These are phyloP conservation scores for Tilletia walkeri DNA, from an alignment of 1,284 basidiomycete species.

Conservation along the genomic window DNA sequence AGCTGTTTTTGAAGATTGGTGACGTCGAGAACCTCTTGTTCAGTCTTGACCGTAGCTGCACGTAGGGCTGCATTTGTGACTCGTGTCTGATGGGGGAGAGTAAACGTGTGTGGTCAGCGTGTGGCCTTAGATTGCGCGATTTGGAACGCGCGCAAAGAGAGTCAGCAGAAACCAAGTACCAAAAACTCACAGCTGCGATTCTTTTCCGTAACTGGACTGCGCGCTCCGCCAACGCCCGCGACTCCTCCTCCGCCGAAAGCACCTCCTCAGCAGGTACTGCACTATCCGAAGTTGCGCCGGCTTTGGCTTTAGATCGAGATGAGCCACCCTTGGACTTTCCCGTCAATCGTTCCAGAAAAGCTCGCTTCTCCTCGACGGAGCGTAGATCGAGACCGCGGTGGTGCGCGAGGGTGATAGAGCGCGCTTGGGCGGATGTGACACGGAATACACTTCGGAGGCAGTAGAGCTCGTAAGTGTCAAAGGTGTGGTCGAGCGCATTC, in stretches of 20 bases:
- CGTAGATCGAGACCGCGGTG: conserved; percentile 52
- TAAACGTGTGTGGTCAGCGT: too few species aligned
- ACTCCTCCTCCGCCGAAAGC: background rate
- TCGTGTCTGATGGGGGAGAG: background rate
- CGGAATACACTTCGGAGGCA: conserved; percentile 50
- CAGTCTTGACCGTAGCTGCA: background rate
- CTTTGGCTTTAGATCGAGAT: background rate
- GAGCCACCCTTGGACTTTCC: conserved; percentile 8
- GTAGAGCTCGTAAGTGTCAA: conserved; percentile 53
- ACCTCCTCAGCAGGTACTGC: background rate
- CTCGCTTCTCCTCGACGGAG: conserved; percentile 16
- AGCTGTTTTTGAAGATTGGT: background rate
- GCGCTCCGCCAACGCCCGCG: background rate
- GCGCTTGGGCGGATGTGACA: conserved; percentile 43
- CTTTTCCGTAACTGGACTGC: conserved; percentile 1
- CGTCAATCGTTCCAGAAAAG: background rate
- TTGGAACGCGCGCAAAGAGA: background rate
- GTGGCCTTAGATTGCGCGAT: background rate
- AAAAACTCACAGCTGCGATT: background rate
- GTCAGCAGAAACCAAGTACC: background rate
- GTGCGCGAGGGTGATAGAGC: conserved; percentile 47
- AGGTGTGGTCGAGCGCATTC: conserved; percentile 50
- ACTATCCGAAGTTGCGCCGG: background rate
- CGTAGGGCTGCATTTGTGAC: background rate
- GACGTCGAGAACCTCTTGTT: background rate